Percentiles rank a stretch among this genome's conserved stretches.
Conservation (phyloP, 2,329 filamentous ascomycete genomes). For the Diaporthe ilicicola region DNA sequence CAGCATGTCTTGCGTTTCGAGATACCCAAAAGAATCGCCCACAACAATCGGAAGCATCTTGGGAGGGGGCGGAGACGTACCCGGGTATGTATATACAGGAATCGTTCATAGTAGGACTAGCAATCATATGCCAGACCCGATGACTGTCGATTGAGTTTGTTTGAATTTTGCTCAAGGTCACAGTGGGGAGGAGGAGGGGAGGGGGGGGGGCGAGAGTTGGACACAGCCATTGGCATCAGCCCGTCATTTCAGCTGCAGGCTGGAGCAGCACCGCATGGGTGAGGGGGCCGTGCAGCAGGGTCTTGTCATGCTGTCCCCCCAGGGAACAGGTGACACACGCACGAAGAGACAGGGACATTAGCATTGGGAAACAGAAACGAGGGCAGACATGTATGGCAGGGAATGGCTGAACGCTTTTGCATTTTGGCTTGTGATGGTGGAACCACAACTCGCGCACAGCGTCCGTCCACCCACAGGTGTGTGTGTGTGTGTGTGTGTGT, state of each 20-base stretch:
- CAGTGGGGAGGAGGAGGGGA: background rate
- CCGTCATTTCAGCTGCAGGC: conserved; percentile 1
- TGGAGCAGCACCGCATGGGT: background rate
- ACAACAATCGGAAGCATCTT: background rate
- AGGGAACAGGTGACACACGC: background rate
- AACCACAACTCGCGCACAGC: too few relatives aligned
- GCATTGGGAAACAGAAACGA: background rate
- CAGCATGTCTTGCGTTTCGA: conserved; percentile 16
- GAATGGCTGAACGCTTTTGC: background rate
- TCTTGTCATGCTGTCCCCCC: background rate
- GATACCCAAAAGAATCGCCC: conserved; percentile 10
- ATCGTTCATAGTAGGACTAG: background rate
- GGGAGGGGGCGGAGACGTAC: background rate
- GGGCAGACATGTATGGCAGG: too few relatives aligned
- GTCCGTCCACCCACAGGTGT: too few relatives aligned
- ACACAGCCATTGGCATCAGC: background rate
- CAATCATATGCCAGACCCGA: conserved; percentile 9
- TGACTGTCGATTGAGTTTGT: conserved; percentile 25
- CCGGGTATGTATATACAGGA: background rate
- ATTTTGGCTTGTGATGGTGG: conserved; percentile 2
- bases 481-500: too few relatives aligned
- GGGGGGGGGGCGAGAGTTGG: background rate
- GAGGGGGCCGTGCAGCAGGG: background rate
- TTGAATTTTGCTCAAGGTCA: conserved; percentile 7
- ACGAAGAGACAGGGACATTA: background rate